Evolutionary conservation across 345 rosid species (phyloP), one percentile per base, ranked within the genome.

Genomic region (Conringia planisiliqua): DNA sequence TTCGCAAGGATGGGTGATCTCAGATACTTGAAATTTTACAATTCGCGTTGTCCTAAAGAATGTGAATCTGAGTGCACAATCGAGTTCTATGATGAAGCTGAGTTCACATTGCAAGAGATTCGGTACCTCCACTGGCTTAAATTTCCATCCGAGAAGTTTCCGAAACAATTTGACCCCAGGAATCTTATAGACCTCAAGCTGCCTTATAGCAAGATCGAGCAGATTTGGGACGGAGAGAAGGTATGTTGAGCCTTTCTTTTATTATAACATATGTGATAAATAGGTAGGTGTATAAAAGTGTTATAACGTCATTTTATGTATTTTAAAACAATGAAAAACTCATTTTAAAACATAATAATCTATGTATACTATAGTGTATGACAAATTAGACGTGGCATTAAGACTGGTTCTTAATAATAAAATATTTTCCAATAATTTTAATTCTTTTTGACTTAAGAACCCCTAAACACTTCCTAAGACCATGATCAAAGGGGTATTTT

Each of bases 161-260:
- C 85, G 3, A 8, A 12, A 51, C 46, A 38, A 1, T 76, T 73
- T 40, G 4, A 46, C 7, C 74, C 72, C 0, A 36, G 55, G 10
- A 73, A 79, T 8, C 76, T 72, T 33, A 54, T 79, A 10, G 63
- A 69, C 36, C 75, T 79, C 24, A 52, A 55, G 36, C 50, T 82
- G 11, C 48, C 38, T 1, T 4, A 40, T 7, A 65, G 85, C 67
- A 3, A 24, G 2, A 42, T 82, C 2, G 42, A 79, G 70, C 47
- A 79, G 40, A 10, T 82, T 1, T 82, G 83, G 83, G 46, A 59
- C 6, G 67, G 56, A 48, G 55, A 18, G 10, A 70, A 75, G 77
- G 82, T 78, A 77, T 6, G 54, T 48, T 8, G 9, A 44, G 22
- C 50, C 18, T 43, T 43, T 42, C 5, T 13, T 42, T 42, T 36